Percentiles rank a stretch among this genome's conserved stretches.
Evolutionary conservation across 805 yeast genomes (phyloP).

Genomic region (Pichia cabralensis): DNA sequence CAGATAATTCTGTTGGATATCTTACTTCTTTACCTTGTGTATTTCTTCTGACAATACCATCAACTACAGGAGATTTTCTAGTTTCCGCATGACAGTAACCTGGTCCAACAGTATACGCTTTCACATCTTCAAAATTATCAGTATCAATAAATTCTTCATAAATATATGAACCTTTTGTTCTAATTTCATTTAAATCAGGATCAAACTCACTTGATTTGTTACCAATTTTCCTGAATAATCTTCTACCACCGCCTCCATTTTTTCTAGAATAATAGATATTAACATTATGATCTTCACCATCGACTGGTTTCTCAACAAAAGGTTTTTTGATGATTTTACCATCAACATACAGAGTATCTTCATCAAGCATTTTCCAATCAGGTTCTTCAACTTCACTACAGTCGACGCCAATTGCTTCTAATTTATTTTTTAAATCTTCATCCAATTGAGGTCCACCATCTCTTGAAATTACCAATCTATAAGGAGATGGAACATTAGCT

Average conservation of each 20-base stretch:
- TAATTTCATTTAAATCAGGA: constrained; percentile 58
- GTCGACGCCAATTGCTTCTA: constrained; percentile 54
- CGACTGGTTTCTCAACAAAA: constrained; percentile 96
- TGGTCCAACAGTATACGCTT: constrained; percentile 94
- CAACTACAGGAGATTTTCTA: constrained; percentile 97
- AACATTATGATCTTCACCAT: constrained; percentile 97
- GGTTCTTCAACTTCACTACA: constrained; percentile 49
- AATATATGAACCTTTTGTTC: constrained; percentile 85
- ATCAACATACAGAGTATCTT: constrained; percentile 68
- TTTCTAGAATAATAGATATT: constrained; percentile 80
- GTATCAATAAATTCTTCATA: constrained; percentile 97
- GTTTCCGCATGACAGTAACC: constrained; percentile 95
- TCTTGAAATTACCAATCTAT: constrained; percentile 77
- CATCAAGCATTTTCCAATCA: constrained; percentile 79
- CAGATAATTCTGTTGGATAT: constrained; percentile 70
- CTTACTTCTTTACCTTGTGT: constrained; percentile 96
- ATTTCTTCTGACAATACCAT: constrained; percentile 93
- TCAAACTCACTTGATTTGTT: constrained; percentile 96
- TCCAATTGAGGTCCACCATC: constrained; percentile 94
- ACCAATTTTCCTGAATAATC: constrained; percentile 90
- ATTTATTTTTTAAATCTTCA: constrained; percentile 48
- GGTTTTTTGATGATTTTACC: constrained; percentile 75
- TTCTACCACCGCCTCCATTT: constrained; percentile 96
- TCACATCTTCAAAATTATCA: constrained; percentile 96
- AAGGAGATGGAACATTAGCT: constrained; percentile 83